A percentile compares a stretch with the other conserved stretches of the same genome.
These are phyloP conservation scores for Colletotrichum destructivum DNA, from an alignment of 2,329 filamentous ascomycete species.

Conservation along the genomic window DNA sequence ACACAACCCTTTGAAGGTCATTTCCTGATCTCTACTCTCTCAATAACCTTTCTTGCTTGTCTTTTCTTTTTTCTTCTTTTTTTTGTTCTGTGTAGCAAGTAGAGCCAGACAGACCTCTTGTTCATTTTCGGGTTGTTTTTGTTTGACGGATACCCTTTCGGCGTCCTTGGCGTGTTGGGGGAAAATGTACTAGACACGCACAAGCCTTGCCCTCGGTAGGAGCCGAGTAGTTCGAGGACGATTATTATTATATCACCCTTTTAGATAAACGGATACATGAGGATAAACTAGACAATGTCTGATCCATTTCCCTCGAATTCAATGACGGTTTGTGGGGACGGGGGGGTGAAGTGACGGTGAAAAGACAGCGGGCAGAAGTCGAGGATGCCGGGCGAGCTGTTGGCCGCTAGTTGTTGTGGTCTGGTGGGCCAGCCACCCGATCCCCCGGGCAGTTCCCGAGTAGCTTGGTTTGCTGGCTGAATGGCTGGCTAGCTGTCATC, in stretches of 20 bases:
- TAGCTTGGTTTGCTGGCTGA: too few species aligned
- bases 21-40: slow-evolving; percentile 2
- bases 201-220: not conserved
- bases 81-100: slow-evolving; percentile 22
- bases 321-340: not conserved
- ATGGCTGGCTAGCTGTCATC: not conserved
- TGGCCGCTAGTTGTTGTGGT: not conserved
- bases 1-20: not conserved
- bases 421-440: slow-evolving; percentile 23
- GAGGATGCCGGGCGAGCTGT: too few species aligned
- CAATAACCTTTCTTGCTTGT: not conserved
- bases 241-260: not conserved
- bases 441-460: slow-evolving; percentile 14
- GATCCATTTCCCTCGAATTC: not conserved
- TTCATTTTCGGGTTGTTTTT: slow-evolving; percentile 5
- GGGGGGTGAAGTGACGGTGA: too few species aligned
- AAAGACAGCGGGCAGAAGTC: too few species aligned
- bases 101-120: slow-evolving; percentile 17
- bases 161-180: slow-evolving; percentile 35
- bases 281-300: slow-evolving; percentile 1
- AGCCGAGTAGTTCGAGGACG: not conserved
- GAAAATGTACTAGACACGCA: slow-evolving; percentile 20
- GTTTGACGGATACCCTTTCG: slow-evolving; percentile 41
- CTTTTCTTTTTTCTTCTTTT: not conserved
- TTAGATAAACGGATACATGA: slow-evolving; percentile 20